These are phyloP conservation scores for Rhizopus microsporus DNA, from an alignment of 371 early-diverging fungal species.

Conservation along the genomic window DNA sequence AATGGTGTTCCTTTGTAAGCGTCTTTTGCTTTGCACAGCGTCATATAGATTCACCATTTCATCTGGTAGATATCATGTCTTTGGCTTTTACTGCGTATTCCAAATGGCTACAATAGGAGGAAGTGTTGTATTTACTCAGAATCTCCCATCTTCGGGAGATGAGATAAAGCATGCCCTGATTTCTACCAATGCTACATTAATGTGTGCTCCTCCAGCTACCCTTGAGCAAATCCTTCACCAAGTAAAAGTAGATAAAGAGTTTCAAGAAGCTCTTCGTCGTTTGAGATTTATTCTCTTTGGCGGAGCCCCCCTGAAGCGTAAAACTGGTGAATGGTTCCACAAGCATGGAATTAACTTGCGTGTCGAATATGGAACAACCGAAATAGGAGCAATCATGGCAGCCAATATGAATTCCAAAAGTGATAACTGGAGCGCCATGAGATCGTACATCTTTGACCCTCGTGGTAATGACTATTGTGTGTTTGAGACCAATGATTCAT, in stretches of 20 bases:
- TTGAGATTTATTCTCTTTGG: slow-evolving; percentile 66
- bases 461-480: slow-evolving; percentile 2
- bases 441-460: slow-evolving; percentile 1
- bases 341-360: slow-evolving; percentile 15
- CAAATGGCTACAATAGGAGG: slow-evolving; percentile 10
- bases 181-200: slow-evolving; percentile 8
- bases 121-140: slow-evolving; percentile 16
- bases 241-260: slow-evolving; percentile 14
- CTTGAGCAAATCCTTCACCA: slow-evolving; percentile 22
- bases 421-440: slow-evolving; percentile 12
- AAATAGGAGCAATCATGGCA: slow-evolving; percentile 12
- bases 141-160: slow-evolving; percentile 12
- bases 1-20: slow-evolving; percentile 20
- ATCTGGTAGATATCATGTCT: slow-evolving; percentile 20
- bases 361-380: slow-evolving; percentile 18
- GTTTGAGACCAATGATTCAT: slow-evolving; percentile 8
- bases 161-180: slow-evolving; percentile 12
- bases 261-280: slow-evolving; percentile 1
- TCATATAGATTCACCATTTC: background rate
- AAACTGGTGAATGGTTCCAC: slow-evolving; percentile 16
- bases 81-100: slow-evolving; percentile 12
- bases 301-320: slow-evolving; percentile 69
- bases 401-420: slow-evolving; percentile 6
- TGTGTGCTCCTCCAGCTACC: slow-evolving; percentile 13
- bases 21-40: background rate